Conservation (phyloP, 2,329 filamentous ascomycete genomes). For the Colletotrichum musae region DNA sequence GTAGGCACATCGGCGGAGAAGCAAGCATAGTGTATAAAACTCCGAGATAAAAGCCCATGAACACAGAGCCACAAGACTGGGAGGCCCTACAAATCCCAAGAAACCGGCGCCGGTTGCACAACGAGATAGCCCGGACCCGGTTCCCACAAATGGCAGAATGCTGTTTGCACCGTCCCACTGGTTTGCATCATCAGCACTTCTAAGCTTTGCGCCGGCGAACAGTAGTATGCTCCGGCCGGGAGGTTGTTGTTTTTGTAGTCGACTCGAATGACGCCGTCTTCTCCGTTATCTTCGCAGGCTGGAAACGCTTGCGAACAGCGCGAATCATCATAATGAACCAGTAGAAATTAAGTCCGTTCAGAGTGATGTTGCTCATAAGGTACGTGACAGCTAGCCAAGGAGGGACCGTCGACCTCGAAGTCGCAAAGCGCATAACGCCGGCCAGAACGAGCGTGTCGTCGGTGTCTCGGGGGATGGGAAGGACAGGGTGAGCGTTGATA, state of each 20-base stretch:
- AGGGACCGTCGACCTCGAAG: slow-evolving; percentile 68
- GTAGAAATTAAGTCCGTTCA: slow-evolving; percentile 85
- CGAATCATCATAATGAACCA: slow-evolving; percentile 92
- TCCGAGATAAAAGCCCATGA: too few relatives aligned
- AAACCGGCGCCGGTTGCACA: too few relatives aligned
- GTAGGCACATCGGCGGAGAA: too few relatives aligned
- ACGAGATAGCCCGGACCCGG: too few relatives aligned
- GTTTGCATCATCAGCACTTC: slow-evolving; percentile 12
- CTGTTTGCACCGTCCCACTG: too few relatives aligned
- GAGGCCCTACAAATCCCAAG: too few relatives aligned
- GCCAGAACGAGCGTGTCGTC: slow-evolving; percentile 49
- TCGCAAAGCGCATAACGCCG: slow-evolving; percentile 66
- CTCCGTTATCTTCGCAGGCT: slow-evolving; percentile 40
- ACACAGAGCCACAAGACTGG: too few relatives aligned
- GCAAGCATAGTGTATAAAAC: too few relatives aligned
- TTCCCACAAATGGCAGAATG: too few relatives aligned
- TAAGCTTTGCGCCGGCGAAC: slow-evolving; percentile 51
- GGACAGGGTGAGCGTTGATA: slow-evolving; percentile 55
- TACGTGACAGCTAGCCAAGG: slow-evolving; percentile 80
- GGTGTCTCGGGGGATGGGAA: slow-evolving; percentile 32
- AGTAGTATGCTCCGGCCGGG: slow-evolving; percentile 44
- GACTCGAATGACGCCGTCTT: slow-evolving; percentile 40
- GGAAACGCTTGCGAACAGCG: slow-evolving; percentile 82
- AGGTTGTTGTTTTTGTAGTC: slow-evolving; percentile 49
- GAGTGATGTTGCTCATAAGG: slow-evolving; percentile 76